These are phyloP conservation scores for Batrachochytrium dendrobatidis DNA, from an alignment of 371 early-diverging fungal genomes.

Conservation along the genomic window DNA sequence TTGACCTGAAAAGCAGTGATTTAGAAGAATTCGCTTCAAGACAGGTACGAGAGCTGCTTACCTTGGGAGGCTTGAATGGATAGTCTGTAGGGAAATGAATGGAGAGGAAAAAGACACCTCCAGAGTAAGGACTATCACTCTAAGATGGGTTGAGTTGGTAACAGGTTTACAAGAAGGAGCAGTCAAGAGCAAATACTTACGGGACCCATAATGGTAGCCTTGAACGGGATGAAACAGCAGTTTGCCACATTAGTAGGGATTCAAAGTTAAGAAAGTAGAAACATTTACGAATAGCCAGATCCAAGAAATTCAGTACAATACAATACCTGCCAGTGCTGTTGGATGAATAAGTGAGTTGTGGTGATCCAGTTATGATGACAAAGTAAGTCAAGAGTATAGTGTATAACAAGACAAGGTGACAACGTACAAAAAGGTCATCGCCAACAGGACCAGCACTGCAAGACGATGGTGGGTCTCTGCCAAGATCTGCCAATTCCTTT, in stretches of 20 bases:
- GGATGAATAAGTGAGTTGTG: slow-evolving; percentile 29
- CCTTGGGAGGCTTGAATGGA: slow-evolving; percentile 99
- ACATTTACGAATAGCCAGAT: too few species aligned
- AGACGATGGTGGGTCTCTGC: slow-evolving; percentile 89
- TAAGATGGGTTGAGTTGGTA: slow-evolving; percentile 3
- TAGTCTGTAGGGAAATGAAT: slow-evolving; percentile 99
- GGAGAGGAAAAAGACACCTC: slow-evolving; percentile 94
- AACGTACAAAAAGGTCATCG: slow-evolving; percentile 60
- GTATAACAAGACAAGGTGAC: not conserved
- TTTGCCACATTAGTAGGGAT: too few species aligned
- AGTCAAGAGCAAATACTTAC: slow-evolving; percentile 58
- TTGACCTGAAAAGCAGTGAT: slow-evolving; percentile 50
- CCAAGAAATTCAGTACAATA: too few species aligned
- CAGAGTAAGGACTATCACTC: slow-evolving; percentile 50
- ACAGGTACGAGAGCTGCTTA: slow-evolving; percentile 14
- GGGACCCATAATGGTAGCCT: slow-evolving; percentile 93
- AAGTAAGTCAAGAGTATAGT: not conserved
- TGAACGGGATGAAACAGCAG: not conserved
- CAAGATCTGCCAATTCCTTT: slow-evolving; percentile 92
- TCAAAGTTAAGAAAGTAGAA: too few species aligned
- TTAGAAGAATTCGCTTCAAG: not conserved
- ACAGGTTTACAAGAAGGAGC: slow-evolving; percentile 52
- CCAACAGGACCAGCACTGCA: slow-evolving; percentile 91
- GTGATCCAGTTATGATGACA: slow-evolving; percentile 6
- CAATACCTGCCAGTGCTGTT: slow-evolving; percentile 73